phyloP scores from a whole-genome alignment of 148 eudicot species.

The Camellia lanceoleosa region DNA sequence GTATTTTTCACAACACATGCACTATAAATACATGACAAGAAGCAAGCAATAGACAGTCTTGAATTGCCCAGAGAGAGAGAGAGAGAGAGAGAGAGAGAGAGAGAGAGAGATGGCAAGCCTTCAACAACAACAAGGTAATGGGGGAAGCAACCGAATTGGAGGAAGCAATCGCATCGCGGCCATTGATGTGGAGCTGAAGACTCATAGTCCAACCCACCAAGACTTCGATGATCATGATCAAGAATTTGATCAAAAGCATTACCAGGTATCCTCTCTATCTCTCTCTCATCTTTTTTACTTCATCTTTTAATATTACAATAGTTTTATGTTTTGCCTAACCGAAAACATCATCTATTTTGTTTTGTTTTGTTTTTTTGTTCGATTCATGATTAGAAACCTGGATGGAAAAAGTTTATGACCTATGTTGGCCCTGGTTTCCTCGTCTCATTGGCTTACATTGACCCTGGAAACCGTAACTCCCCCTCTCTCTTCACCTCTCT shows the following conservation, averaged over 20 bases:
- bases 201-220: background rate
- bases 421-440: constrained; percentile 86
- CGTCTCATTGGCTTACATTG: constrained; percentile 74
- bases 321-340: background rate
- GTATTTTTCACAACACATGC: too few relatives aligned
- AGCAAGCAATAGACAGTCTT: background rate
- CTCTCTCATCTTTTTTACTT: background rate
- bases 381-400: constrained; percentile 35
- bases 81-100: background rate
- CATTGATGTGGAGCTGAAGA: constrained; percentile 15
- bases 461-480: constrained; percentile 74
- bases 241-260: background rate
- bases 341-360: background rate
- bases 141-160: constrained; percentile 36
- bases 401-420: constrained; percentile 62
- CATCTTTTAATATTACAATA: too few relatives aligned
- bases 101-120: constrained; percentile 28
- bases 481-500: background rate
- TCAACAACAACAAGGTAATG: constrained; percentile 16
- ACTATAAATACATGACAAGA: background rate
- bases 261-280: constrained; percentile 3
- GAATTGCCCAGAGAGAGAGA: background rate
- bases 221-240: constrained; percentile 29
- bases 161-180: constrained; percentile 43
- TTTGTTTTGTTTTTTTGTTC: background rate